These are phyloP conservation scores for Baorangia bicolor DNA, from an alignment of 768 basidiomycete genomes.

Conservation along the genomic window DNA sequence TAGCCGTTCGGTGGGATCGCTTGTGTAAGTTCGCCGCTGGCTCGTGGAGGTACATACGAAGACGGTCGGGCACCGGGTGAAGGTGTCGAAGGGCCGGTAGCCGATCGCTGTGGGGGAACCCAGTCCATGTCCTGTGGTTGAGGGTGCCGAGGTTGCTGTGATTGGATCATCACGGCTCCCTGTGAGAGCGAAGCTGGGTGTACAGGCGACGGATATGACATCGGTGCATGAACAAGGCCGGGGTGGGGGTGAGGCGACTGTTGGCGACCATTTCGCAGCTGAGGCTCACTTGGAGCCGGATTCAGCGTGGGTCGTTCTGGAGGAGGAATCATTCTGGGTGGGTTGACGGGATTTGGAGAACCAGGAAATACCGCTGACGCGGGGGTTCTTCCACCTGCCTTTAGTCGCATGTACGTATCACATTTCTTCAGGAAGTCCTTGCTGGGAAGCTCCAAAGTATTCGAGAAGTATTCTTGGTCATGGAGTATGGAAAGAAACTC, in stretches of 20 bases:
- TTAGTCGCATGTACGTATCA: slow-evolving; percentile 82
- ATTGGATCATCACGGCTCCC: slow-evolving; percentile 43
- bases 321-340: slow-evolving; percentile 33
- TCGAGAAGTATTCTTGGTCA: slow-evolving; percentile 91
- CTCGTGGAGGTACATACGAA: slow-evolving; percentile 48
- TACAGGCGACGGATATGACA: slow-evolving; percentile 44
- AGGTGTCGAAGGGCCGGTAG: slow-evolving; percentile 32
- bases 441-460: slow-evolving; percentile 82
- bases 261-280: slow-evolving; percentile 39
- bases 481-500: slow-evolving; percentile 85
- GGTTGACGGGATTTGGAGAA: slow-evolving; percentile 24
- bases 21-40: slow-evolving; percentile 44
- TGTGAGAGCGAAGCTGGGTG: slow-evolving; percentile 48
- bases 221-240: slow-evolving; percentile 40
- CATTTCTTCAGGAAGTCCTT: slow-evolving; percentile 97
- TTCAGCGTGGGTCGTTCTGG: slow-evolving; percentile 48
- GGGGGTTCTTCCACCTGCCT: slow-evolving; percentile 53
- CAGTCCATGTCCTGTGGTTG: slow-evolving; percentile 47
- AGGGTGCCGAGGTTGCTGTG: slow-evolving; percentile 39
- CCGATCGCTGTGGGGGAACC: slow-evolving; percentile 39
- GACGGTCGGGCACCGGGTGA: slow-evolving; percentile 46
- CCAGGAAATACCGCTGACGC: slow-evolving; percentile 30
- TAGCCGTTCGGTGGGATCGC: slow-evolving; percentile 44
- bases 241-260: slow-evolving; percentile 43
- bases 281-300: slow-evolving; percentile 38